Conservation (phyloP, 768 basidiomycete genomes). For the Xerocomellus amylosporus region DNA sequence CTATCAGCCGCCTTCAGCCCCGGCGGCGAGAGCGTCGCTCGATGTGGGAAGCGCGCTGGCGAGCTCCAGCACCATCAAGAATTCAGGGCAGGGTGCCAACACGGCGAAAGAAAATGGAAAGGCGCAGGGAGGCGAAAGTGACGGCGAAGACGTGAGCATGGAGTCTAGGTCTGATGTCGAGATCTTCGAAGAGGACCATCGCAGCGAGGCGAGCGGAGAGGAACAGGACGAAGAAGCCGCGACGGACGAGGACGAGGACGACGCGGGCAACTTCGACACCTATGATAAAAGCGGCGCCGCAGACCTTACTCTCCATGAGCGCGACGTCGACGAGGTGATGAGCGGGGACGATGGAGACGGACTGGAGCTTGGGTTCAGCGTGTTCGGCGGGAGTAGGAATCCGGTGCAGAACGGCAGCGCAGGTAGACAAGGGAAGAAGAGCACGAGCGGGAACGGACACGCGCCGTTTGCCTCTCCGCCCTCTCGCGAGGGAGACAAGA, state of each 20-base stretch:
- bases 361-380: conserved; percentile 19
- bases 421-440: not conserved
- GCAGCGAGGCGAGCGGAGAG: not conserved
- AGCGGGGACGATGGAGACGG: conserved; percentile 1
- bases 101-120: conserved; percentile 6
- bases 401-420: not conserved
- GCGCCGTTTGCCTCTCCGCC: conserved; percentile 3
- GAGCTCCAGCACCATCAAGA: not conserved
- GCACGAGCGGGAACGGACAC: not conserved
- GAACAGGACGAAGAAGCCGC: conserved; percentile 1
- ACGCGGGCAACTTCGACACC: conserved; percentile 18
- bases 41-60: conserved; percentile 2
- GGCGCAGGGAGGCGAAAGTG: not conserved
- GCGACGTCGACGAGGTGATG: conserved; percentile 9
- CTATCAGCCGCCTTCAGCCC: conserved; percentile 48
- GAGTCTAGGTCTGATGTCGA: conserved; percentile 17
- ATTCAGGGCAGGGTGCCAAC: not conserved
- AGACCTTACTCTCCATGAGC: conserved; percentile 18
- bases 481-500: conserved; percentile 11
- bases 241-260: conserved; percentile 14
- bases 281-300: conserved; percentile 15
- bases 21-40: not conserved
- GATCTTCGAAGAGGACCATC: conserved; percentile 5
- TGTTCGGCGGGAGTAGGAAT: conserved; percentile 14
- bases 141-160: conserved; percentile 24